phyloP scores from a whole-genome alignment of 805 yeast genomes.

The Cyberlindnera mycetangii region DNA sequence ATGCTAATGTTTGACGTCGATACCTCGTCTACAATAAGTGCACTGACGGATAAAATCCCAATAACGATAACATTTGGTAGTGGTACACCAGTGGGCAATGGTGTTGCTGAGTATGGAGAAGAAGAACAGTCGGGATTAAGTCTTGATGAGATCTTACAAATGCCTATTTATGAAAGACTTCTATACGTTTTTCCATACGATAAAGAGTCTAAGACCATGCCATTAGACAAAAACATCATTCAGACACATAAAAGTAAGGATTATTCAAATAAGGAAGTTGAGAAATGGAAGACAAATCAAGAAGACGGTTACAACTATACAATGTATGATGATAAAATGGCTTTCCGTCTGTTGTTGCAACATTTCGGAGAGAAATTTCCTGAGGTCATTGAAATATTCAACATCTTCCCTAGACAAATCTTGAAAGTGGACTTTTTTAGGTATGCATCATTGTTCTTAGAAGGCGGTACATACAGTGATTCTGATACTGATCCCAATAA shows the following conservation, averaged over 20 bases:
- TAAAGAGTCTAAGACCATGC: background rate
- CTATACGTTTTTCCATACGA: conserved; percentile 14
- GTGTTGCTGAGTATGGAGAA: background rate
- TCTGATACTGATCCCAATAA: conserved; percentile 50
- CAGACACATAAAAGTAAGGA: conserved; percentile 44
- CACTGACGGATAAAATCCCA: background rate
- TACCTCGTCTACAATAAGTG: background rate
- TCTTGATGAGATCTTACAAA: conserved; percentile 3
- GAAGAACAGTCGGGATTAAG: background rate
- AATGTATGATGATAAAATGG: conserved; percentile 36
- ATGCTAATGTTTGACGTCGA: background rate
- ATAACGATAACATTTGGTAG: background rate
- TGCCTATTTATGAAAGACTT: conserved; percentile 18
- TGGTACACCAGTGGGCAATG: background rate
- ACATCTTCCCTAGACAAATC: conserved; percentile 49
- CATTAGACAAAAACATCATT: conserved; percentile 13
- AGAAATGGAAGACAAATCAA: conserved; percentile 9
- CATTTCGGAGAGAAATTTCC: conserved; percentile 41
- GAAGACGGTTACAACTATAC: conserved; percentile 17
- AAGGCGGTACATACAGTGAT: conserved; percentile 64
- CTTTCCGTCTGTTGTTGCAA: conserved; percentile 34
- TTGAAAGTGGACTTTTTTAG: conserved; percentile 54
- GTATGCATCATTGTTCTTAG: conserved; percentile 46
- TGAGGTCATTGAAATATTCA: conserved; percentile 50
- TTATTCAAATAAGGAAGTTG: conserved; percentile 30